Percentiles rank a stretch among this genome's conserved stretches.
These are phyloP conservation scores for Canavalia ensiformis DNA, from an alignment of 306 rosid species.

Conservation along the genomic window DNA sequence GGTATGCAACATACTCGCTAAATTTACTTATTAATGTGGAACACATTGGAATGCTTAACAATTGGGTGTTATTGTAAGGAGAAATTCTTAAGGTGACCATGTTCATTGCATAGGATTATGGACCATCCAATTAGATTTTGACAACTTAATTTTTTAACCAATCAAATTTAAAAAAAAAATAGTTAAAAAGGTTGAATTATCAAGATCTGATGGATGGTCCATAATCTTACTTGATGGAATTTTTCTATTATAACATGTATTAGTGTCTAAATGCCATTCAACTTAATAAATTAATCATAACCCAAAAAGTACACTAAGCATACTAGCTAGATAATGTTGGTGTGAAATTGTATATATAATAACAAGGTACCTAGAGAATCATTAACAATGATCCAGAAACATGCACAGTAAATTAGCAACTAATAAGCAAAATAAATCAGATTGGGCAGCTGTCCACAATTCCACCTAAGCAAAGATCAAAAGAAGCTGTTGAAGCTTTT, in stretches of 20 bases:
- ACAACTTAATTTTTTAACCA: too few relatives aligned
- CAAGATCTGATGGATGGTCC: too few relatives aligned
- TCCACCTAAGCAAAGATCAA: slow-evolving; percentile 85
- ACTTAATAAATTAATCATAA: background rate
- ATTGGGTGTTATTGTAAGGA: background rate
- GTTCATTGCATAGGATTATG: too few relatives aligned
- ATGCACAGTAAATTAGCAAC: slow-evolving; percentile 7
- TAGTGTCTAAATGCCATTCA: background rate
- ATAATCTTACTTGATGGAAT: too few relatives aligned
- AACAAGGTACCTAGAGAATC: background rate
- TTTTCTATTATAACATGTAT: background rate
- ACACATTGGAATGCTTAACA: slow-evolving; percentile 7
- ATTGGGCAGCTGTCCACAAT: slow-evolving; percentile 89
- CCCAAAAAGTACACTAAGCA: background rate
- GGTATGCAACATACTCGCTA: slow-evolving; percentile 56
- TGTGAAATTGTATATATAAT: background rate
- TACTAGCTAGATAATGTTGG: background rate
- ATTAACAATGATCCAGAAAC: background rate
- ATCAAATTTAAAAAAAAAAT: too few relatives aligned
- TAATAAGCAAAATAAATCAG: slow-evolving; percentile 46
- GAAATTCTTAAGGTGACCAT: too few relatives aligned
- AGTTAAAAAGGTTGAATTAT: too few relatives aligned
- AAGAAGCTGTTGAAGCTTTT: slow-evolving; percentile 68
- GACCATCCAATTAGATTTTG: too few relatives aligned
- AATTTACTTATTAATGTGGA: slow-evolving; percentile 3